Conservation (phyloP, 2,329 filamentous ascomycete species). For the Sarocladium brachiariae region DNA sequence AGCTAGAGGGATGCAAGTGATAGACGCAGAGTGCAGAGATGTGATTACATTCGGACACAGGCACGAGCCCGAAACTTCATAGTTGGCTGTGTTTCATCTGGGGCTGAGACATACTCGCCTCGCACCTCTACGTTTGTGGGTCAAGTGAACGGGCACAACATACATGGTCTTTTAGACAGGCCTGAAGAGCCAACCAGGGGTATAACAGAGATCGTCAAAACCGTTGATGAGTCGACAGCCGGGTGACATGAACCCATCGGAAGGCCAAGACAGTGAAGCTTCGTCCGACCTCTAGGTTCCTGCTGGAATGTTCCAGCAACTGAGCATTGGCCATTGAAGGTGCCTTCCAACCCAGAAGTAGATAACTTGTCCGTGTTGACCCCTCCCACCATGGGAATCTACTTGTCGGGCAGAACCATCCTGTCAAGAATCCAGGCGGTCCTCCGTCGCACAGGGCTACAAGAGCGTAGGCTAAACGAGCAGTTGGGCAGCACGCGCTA, state of each 20-base stretch:
- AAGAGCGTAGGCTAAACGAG: not conserved
- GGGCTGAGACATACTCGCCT: conserved; percentile 24
- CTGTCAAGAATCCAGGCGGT: not conserved
- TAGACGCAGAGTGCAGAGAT: conserved; percentile 10
- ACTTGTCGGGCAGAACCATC: not conserved
- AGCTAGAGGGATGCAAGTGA: conserved; percentile 10
- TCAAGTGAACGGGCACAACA: conserved; percentile 10
- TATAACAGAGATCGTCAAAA: not conserved
- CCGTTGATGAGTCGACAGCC: not conserved
- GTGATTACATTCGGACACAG: not conserved
- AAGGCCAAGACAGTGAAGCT: not conserved
- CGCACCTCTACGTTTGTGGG: conserved; percentile 8
- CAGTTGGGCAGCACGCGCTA: not conserved
- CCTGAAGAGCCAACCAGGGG: conserved; percentile 8
- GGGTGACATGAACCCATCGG: not conserved
- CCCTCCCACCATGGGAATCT: not conserved
- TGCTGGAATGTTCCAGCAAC: conserved; percentile 1
- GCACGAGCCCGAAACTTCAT: conserved; percentile 11
- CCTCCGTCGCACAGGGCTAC: not conserved
- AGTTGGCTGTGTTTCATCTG: conserved; percentile 26
- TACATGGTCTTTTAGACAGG: conserved; percentile 11
- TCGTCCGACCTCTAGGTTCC: not conserved
- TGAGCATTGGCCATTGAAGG: not conserved
- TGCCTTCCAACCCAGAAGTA: not conserved
- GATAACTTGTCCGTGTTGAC: not conserved